Base-by-base conservation (phyloP, 2,329 filamentous ascomycete species). In the Pseudopithomyces maydicus region DNA sequence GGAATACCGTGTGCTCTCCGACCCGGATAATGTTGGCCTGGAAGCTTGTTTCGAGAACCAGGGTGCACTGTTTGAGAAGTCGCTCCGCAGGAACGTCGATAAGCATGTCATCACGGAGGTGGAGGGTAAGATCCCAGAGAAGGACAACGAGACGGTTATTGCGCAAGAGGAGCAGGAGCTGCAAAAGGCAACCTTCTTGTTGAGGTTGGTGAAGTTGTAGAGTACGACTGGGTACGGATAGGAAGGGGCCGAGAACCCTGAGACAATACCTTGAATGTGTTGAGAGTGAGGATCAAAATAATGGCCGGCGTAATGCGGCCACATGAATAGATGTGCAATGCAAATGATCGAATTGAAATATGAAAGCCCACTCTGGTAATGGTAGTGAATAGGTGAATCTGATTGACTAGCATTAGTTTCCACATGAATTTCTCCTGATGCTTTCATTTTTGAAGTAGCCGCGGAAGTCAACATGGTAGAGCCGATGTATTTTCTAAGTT, bases 131-230 rank as follows among this genome's bases (percentile, higher is more conserved):
- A 80, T 82, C 29, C 79, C 81, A 1, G 80, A 81, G 69, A 79
- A 85, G 58, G 66, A 64, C 38, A 63, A 65, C 5, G 83, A 85
- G 56, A 81, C 79, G 38, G 77, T 93, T 53, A 92, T 96, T 71
- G 81, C 85, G 41, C 87, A 96, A 76, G 92, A 96, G 77, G 89
- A 94, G 72, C 90, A 95, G 71, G 90, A 95, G 76, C 85, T 96
- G 57, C 90, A 93, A 70, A 91, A 91, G 72, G 90, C 91, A 6
- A 92, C 86, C 1, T 90, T 94, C 78, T 78, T 91, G 79, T 77
- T 96, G 72, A 85, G 90, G 66, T 75, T 96, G 65, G 79, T 94
- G 58, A 91, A 88, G 78, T 74, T 96, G 68, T 93, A 65, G 53
- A n/a, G 49, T 10, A 35, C 6, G 39, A 17, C 5, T 5, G 23